Conservation (phyloP, 495 filamentous ascomycete species). For the Talaromyces nanjingensis region DNA sequence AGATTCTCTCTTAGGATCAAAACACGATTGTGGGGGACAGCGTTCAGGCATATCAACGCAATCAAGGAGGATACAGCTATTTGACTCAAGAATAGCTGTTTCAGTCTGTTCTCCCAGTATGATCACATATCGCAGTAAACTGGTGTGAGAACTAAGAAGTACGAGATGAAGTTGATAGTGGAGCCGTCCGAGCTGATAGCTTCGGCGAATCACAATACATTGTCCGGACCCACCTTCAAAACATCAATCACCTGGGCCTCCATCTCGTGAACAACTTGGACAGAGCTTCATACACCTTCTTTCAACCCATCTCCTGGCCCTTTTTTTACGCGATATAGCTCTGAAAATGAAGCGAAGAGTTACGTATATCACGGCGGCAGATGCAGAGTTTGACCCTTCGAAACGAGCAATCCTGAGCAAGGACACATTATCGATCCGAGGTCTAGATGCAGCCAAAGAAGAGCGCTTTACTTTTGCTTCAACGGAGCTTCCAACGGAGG, state of each 20-base stretch:
- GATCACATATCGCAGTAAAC: not conserved
- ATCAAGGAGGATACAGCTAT: no score
- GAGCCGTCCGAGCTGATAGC: not conserved
- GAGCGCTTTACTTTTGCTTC: conserved; percentile 69
- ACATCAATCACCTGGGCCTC: not conserved
- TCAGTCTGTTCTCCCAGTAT: not conserved
- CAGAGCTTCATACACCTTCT: not conserved
- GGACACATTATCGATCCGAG: conserved; percentile 42
- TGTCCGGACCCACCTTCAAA: not conserved
- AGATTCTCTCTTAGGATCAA: no score
- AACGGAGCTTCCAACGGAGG: conserved; percentile 66
- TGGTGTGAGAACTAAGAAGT: no score
- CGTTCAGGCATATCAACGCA: no score
- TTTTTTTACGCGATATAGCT: not conserved
- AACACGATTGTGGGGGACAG: no score
- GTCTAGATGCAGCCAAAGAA: conserved; percentile 61
- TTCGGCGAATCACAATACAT: not conserved
- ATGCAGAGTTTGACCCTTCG: conserved; percentile 50
- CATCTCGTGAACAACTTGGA: not conserved
- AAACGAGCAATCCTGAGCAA: conserved; percentile 46
- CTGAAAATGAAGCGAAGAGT: conserved; percentile 74
- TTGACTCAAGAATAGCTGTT: no score
- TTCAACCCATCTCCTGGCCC: not conserved
- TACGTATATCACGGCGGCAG: conserved; percentile 64
- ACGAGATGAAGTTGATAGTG: not conserved